Percentiles rank a stretch among this genome's conserved stretches.
Conservation (phyloP, 2,329 filamentous ascomycete genomes). For the Penicillium frequentans region DNA sequence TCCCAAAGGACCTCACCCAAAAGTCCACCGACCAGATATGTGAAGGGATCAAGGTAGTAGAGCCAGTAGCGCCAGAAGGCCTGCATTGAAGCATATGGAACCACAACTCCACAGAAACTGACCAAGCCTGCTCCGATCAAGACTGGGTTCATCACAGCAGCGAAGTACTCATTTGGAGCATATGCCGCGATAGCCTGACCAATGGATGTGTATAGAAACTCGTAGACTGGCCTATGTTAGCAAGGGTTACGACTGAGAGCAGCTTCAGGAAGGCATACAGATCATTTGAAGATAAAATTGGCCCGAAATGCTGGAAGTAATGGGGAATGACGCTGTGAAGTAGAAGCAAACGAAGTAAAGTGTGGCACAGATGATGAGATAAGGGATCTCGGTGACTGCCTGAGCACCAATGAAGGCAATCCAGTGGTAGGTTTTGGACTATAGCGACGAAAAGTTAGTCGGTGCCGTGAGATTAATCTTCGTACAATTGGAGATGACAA, state of each 20-base stretch:
- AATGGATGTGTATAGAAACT: conserved; percentile 45
- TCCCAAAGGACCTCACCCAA: conserved; percentile 41
- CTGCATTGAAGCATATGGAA: conserved; percentile 38
- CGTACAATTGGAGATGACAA: not conserved
- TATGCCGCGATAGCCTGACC: conserved; percentile 58
- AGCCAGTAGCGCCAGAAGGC: conserved; percentile 47
- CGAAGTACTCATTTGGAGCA: conserved; percentile 61
- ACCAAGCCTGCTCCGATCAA: conserved; percentile 49
- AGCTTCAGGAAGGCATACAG: conserved; percentile 21
- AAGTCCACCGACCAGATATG: conserved; percentile 43
- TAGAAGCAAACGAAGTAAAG: conserved; percentile 58
- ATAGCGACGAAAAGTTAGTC: not conserved
- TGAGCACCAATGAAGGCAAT: conserved; percentile 58
- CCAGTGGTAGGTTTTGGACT: conserved; percentile 62
- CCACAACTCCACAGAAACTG: conserved; percentile 42
- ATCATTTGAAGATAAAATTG: conserved; percentile 44
- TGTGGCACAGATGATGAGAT: conserved; percentile 46
- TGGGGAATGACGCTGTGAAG: conserved; percentile 53
- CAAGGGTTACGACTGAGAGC: too few relatives aligned
- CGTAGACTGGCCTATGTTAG: conserved; percentile 36
- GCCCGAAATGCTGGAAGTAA: conserved; percentile 31
- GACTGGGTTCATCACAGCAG: conserved; percentile 58
- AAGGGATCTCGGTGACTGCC: conserved; percentile 50
- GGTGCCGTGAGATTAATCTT: not conserved
- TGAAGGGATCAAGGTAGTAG: conserved; percentile 47